Evolutionary conservation across 2,329 filamentous ascomycete species (phyloP), one percentile per base, ranked within the genome.

Genomic region (Nannizzia gypsea): DNA sequence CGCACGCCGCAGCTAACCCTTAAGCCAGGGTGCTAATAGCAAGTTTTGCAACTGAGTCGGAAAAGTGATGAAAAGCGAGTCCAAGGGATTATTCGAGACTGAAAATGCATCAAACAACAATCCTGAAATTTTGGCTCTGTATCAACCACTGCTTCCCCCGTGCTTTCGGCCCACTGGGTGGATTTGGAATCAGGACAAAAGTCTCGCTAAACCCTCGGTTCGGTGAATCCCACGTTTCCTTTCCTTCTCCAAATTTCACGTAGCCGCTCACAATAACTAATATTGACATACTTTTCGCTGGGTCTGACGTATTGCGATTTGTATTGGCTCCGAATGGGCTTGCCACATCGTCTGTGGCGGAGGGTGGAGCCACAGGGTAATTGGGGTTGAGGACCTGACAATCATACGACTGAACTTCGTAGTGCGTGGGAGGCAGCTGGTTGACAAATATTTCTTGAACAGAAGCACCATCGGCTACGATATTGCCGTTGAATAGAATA

Each of bases 401-500:
- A 73, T 95, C 88, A 66, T 86, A 83, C 13, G 83, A 84, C 68
- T 89, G 85, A 59, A 90, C 79, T 60, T 92, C 88, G 74, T 89
- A 93, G 65, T 79, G 85, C 74, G 74, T 76, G 66, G 65, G 73
- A 50, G 76, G 83, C 73, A 86, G 81, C 66, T 90, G 83, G 4
- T 80, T 80, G 60, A 84, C 79, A 64, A 90, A 87, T 28, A 90
- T 80, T 17, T 80, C 79, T 66, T 86, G 83, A 67, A 90, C 86
- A 50, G 84, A 83, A 57, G 77, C 74, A 0, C 85, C 85, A 60
- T 83, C 80, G 36, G 80, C 72, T 40, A 89, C 76, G 1, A 82
- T 73, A 55, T 84, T 84, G 66, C 90, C 90, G 75, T 95, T 95
- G 78, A 90, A 86, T 67, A 84, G 82, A 67, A 96, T 90, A 69